Evolutionary conservation across 345 rosid species (phyloP).

Genomic region (Hibiscus syriacus): DNA sequence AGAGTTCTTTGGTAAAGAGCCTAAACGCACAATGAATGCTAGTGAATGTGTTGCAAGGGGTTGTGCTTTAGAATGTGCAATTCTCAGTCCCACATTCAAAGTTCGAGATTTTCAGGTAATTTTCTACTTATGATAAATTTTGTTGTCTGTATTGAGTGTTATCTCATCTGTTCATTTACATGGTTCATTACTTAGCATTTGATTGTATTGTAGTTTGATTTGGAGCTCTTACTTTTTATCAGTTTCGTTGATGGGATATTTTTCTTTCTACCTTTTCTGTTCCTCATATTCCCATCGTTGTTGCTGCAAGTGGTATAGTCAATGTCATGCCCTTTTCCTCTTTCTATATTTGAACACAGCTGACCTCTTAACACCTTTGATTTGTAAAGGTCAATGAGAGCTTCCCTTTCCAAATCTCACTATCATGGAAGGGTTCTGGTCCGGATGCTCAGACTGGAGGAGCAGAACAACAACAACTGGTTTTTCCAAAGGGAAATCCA

Average conservation of each 20-base stretch:
- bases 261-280: neutral
- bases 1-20: constrained; percentile 96
- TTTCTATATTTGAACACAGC: neutral
- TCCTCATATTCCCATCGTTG: neutral
- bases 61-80: constrained; percentile 88
- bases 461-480: constrained; percentile 66
- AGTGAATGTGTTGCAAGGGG: constrained; percentile 96
- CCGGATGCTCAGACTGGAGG: constrained; percentile 56
- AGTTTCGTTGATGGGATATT: neutral
- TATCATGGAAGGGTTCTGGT: constrained; percentile 78
- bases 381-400: constrained; percentile 65
- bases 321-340: neutral
- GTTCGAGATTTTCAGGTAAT: constrained; percentile 94
- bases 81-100: constrained; percentile 95
- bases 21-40: constrained; percentile 94
- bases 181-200: neutral
- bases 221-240: neutral
- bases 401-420: constrained; percentile 71
- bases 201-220: neutral
- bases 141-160: neutral
- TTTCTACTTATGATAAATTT: too few relatives aligned
- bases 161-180: neutral
- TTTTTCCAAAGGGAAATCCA: constrained; percentile 80
- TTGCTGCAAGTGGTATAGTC: neutral
- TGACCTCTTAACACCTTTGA: neutral